Percentiles rank a stretch among this genome's conserved stretches.
These are phyloP conservation scores for Ceratocystis cacaofunesta DNA, from an alignment of 2,329 filamentous ascomycete genomes.

Conservation along the genomic window DNA sequence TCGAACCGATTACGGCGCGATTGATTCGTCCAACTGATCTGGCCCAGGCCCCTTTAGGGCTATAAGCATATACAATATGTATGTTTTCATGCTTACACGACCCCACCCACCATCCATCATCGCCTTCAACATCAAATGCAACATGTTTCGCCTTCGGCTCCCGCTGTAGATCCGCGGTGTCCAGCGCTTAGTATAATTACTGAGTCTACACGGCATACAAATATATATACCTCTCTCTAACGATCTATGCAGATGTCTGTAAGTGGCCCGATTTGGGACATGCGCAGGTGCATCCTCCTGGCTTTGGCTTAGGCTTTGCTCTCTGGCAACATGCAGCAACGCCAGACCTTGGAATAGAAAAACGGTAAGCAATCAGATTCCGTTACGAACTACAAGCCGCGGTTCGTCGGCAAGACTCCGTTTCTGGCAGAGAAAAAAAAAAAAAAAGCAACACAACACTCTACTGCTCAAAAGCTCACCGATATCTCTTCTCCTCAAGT, in stretches of 20 bases:
- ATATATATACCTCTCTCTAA: conserved; percentile 19
- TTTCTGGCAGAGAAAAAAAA: no score
- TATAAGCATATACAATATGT: no score
- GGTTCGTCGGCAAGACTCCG: conserved; percentile 6
- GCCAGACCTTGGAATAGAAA: background rate
- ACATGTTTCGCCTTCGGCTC: conserved; percentile 65
- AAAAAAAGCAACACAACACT: no score
- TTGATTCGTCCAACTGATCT: no score
- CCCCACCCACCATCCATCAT: conserved; percentile 39
- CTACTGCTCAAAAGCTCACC: no score
- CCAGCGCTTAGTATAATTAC: conserved; percentile 52
- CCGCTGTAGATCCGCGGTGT: conserved; percentile 64
- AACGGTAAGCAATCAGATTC: background rate
- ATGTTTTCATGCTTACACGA: no score
- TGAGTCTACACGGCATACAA: conserved; percentile 35
- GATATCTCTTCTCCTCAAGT: no score
- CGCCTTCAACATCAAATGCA: conserved; percentile 63
- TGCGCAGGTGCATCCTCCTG: conserved; percentile 66
- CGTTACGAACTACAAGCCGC: background rate
- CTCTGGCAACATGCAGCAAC: conserved; percentile 4
- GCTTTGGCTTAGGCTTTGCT: conserved; percentile 21
- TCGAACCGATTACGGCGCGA: no score
- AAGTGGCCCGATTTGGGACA: conserved; percentile 50
- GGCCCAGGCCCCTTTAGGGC: no score
- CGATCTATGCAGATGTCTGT: conserved; percentile 15